Evolutionary conservation across 345 rosid genomes (phyloP).

Genomic region (Camelina hispida): DNA sequence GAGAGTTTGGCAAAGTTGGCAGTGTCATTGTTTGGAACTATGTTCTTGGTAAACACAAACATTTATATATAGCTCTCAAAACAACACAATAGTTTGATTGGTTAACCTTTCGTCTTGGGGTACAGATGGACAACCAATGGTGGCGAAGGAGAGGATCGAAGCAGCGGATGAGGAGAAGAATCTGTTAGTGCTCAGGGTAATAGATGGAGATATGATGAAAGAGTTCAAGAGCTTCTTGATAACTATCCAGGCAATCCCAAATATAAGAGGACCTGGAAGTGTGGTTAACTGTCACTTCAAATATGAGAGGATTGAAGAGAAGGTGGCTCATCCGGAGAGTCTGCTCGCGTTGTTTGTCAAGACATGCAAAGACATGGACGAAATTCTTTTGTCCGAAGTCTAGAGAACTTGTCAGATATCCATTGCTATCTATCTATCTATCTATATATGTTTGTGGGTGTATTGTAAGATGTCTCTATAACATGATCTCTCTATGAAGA

Average conservation of each 20-base stretch:
- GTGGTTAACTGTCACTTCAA: slow-evolving; percentile 32
- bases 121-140: slow-evolving; percentile 33
- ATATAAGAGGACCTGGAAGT: slow-evolving; percentile 27
- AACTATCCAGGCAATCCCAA: slow-evolving; percentile 22
- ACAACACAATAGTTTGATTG: not conserved
- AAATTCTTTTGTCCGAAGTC: slow-evolving; percentile 14
- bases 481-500: slow-evolving; percentile 22
- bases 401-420: slow-evolving; percentile 17
- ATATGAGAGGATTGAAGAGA: slow-evolving; percentile 30
- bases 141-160: slow-evolving; percentile 2
- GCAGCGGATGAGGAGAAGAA: slow-evolving; percentile 13
- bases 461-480: not conserved
- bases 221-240: slow-evolving; percentile 30
- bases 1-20: slow-evolving; percentile 52
- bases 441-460: slow-evolving; percentile 5
- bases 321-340: slow-evolving; percentile 32
- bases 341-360: slow-evolving; percentile 15
- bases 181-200: not conserved
- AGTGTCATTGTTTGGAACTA: slow-evolving; percentile 46
- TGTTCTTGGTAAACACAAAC: slow-evolving; percentile 38
- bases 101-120: not conserved
- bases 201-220: slow-evolving; percentile 38
- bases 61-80: not conserved
- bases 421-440: slow-evolving; percentile 16
- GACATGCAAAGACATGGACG: slow-evolving; percentile 2